phyloP scores from a whole-genome alignment of 768 basidiomycete species.

The Boletus pseudopeckii region DNA sequence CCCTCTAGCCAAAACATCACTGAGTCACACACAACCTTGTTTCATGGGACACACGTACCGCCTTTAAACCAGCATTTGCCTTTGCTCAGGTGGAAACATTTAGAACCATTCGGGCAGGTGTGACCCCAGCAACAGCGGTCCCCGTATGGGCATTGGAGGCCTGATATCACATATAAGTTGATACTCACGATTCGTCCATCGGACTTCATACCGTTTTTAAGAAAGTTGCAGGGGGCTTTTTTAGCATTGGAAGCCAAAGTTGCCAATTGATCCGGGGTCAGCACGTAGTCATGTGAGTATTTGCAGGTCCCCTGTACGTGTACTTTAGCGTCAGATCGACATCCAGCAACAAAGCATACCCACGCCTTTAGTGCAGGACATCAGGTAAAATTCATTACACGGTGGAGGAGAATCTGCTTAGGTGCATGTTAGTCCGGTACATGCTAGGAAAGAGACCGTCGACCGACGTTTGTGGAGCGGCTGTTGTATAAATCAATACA shows the following conservation, averaged over 20 bases:
- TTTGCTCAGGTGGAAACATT: slow-evolving; percentile 64
- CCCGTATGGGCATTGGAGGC: slow-evolving; percentile 71
- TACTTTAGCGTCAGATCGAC: slow-evolving; percentile 15
- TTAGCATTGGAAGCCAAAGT: slow-evolving; percentile 74
- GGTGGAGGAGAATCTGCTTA: slow-evolving; percentile 72
- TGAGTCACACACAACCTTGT: slow-evolving; percentile 1
- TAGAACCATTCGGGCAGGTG: slow-evolving; percentile 73
- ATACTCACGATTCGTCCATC: not conserved
- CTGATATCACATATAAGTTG: slow-evolving; percentile 34
- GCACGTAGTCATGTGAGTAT: slow-evolving; percentile 77
- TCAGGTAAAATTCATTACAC: slow-evolving; percentile 81
- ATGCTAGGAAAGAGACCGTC: slow-evolving; percentile 4
- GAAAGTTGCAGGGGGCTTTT: slow-evolving; percentile 82
- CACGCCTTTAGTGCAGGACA: slow-evolving; percentile 79
- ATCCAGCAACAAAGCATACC: slow-evolving; percentile 15
- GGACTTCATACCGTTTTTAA: slow-evolving; percentile 60
- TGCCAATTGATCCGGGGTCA: slow-evolving; percentile 68
- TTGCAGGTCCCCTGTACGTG: slow-evolving; percentile 59
- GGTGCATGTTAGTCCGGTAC: slow-evolving; percentile 3
- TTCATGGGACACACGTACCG: slow-evolving; percentile 32
- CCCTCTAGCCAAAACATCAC: slow-evolving; percentile 30
- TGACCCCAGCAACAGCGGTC: slow-evolving; percentile 82
- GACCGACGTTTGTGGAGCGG: slow-evolving; percentile 74
- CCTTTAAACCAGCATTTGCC: slow-evolving; percentile 91
- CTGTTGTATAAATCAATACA: slow-evolving; percentile 33